Evolutionary conservation across 2,329 filamentous ascomycete species (phyloP), one percentile per base, ranked within the genome.

Genomic region (Aureobasidium sp.): DNA sequence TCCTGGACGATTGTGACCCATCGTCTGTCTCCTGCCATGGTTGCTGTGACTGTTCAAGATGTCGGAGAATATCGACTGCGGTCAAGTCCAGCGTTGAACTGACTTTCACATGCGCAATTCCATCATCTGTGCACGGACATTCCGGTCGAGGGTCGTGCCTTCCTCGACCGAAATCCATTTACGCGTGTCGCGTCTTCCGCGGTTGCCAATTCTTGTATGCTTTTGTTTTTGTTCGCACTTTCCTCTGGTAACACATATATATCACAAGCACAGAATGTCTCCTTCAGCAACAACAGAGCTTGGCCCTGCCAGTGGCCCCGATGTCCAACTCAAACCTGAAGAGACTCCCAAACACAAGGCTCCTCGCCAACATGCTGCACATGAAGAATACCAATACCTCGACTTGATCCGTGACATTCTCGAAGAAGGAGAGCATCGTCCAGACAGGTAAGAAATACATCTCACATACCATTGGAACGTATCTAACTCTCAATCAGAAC

Each of bases 301-400:
- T 17, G 67, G 68, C 36, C 67, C 69, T 53, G 67, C 69, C 13
- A 70, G 66, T 50, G 69, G 67, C 15, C 67, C 68, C n/a, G 48
- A 66, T 42, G 64, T 65, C 41, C 56, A 64, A 8, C 59, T 71
- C 42, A 66, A 68, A 62, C 52, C 63, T 10, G 65, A 68, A 39
- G 47, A 61, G 52, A 60, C 61, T 1, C 56, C 58, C 12, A 59
- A 68, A 67, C 48, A 68, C 62, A 55, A 69, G 62, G 62, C 64
- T 61, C 62, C 68, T 62, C 41, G 60, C 67, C 64, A 63, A 23
- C 52, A 66, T 20, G 63, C 68, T 34, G 53, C 68, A 5, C 91
- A 96, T 71, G 92, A 97, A 79, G 94, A 99, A 77, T 81, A 91
- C 71, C 94, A 97, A 76, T 99, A 99, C 74, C 86, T 99, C 64